These are phyloP conservation scores for Phytophthora agathidicida DNA, from an alignment of 352 stramenopile genomes.

Conservation along the genomic window DNA sequence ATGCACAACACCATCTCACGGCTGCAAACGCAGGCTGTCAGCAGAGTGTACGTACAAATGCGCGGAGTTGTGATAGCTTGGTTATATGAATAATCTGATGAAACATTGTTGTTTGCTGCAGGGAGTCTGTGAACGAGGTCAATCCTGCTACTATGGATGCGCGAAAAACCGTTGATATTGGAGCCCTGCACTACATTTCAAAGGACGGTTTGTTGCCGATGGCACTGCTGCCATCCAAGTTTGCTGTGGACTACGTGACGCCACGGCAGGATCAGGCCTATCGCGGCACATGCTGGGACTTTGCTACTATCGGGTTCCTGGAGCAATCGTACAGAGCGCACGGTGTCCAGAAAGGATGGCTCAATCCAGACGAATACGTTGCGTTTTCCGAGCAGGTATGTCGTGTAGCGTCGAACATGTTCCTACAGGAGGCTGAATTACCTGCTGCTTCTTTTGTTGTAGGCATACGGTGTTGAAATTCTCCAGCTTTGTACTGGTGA, in stretches of 20 bases:
- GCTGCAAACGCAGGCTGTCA: constrained; percentile 35
- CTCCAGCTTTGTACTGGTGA: constrained; percentile 73
- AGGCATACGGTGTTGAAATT: constrained; percentile 77
- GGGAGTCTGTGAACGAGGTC: constrained; percentile 18
- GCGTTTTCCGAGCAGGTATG: constrained; percentile 77
- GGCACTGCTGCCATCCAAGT: constrained; percentile 79
- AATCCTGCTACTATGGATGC: constrained; percentile 17
- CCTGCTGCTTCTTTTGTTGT: not conserved
- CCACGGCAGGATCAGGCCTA: constrained; percentile 76
- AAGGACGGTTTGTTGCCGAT: constrained; percentile 61
- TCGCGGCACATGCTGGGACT: constrained; percentile 85
- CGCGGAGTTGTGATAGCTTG: not conserved
- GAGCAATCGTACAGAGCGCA: constrained; percentile 82
- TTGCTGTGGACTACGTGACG: constrained; percentile 79
- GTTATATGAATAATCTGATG: not conserved
- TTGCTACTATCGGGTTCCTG: constrained; percentile 77
- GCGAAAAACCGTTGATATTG: constrained; percentile 8
- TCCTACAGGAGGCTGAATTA: not conserved
- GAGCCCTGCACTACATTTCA: constrained; percentile 14
- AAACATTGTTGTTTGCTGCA: constrained; percentile 6
- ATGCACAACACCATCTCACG: constrained; percentile 76
- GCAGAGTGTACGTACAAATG: constrained; percentile 26
- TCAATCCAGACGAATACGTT: constrained; percentile 73
- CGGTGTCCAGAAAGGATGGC: constrained; percentile 69
- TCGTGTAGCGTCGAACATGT: not conserved